Evolutionary conservation across 2,329 filamentous ascomycete species (phyloP), one percentile per base, ranked within the genome.

Genomic region (Chrysoporthe deuterocubensis): DNA sequence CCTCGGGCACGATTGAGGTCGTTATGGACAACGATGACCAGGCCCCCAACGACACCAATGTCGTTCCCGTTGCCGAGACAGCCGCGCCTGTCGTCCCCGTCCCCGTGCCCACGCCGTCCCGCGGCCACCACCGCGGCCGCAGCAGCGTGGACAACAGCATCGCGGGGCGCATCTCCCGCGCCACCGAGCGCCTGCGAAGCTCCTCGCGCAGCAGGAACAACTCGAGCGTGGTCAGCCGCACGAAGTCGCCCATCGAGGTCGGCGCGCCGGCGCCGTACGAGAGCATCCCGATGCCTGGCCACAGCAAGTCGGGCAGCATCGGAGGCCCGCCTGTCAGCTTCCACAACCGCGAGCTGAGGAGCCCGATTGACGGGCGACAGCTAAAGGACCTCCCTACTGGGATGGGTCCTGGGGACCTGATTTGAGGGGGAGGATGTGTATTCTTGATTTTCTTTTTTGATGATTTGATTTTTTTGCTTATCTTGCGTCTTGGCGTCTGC

Each of bases 1-100:
- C 81, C 8, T 84, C 85, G 0, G 87, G 85, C 4, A 84, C 87
- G 73, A 89, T 90, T 71, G 88, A 90, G 75, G 88, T 90, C 69
- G 87, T 90, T 62, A 88, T 89, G 84, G 87, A 90, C 71, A 86
- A 88, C 2, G 85, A 88, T 6, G 82, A 85, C 21, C 72, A 71
- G 46, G 80, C 79, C 1, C 6, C 62, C 34, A 21, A 32, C 14
- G 50, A 44, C 42, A 48, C 61, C 43, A 46, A 4, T 37, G 62
- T 67, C 6, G 79, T 80, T 60, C 74, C 74, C 32, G 59, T 73
- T 16, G 72, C 74, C 67, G 83, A 84, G 68, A 75, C 77, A 52
- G 79, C 76, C 52, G 80, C 84, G 1, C 81, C 83, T 7, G 78
- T 83, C 69, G 77, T 85, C 52, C 75, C 82, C 16, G 76, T 82